A percentile compares a stretch with the other conserved stretches of the same genome.
These are phyloP conservation scores for Gossypium ekmanianum DNA, from an alignment of 345 rosid genomes.

Conservation along the genomic window DNA sequence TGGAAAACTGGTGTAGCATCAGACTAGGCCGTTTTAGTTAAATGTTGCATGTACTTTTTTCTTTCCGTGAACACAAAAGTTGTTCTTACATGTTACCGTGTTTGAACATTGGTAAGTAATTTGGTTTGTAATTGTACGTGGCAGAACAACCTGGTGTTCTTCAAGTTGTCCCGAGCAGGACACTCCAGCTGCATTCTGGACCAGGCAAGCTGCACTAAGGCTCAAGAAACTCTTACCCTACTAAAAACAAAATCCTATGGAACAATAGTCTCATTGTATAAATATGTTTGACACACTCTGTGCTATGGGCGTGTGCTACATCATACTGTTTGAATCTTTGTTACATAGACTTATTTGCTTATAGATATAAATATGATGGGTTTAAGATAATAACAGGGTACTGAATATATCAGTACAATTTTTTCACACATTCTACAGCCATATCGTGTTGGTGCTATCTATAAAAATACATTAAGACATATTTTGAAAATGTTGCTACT, in stretches of 20 bases:
- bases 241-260: neutral
- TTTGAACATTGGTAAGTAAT: neutral
- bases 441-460: too few relatives aligned
- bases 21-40: neutral
- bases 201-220: constrained; percentile 34
- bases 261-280: neutral
- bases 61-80: neutral
- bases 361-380: neutral
- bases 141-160: constrained; percentile 91
- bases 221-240: neutral
- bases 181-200: constrained; percentile 57
- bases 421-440: too few relatives aligned
- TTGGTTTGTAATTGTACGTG: constrained; percentile 6
- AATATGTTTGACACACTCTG: neutral
- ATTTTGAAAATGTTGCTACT: too few relatives aligned
- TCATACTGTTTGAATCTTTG: constrained; percentile 13
- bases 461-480: too few relatives aligned
- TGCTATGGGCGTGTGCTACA: neutral
- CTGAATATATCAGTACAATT: too few relatives aligned
- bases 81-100: neutral
- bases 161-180: constrained; percentile 69
- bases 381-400: neutral
- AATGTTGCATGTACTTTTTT: neutral
- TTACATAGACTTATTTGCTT: neutral
- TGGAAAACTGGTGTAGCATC: neutral